These are phyloP conservation scores for Colletotrichum tofieldiae DNA, from an alignment of 2,329 filamentous ascomycete species.

Conservation along the genomic window DNA sequence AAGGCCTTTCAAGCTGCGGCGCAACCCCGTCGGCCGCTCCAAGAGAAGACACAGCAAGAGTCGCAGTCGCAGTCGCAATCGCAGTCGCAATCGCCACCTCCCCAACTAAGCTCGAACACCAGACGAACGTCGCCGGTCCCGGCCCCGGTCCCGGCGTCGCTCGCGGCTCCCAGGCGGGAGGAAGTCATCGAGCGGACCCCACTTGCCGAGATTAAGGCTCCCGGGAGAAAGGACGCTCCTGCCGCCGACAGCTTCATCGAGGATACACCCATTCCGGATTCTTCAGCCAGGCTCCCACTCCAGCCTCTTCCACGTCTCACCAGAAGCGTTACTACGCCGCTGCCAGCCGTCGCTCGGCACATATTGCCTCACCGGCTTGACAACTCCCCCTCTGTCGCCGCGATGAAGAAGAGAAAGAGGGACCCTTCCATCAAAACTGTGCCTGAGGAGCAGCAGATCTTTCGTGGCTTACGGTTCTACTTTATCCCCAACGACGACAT, in stretches of 20 bases:
- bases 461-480: conserved; percentile 75
- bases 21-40: conserved; percentile 31
- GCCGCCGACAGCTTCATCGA: conserved; percentile 47
- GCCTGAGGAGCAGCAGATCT: conserved; percentile 70
- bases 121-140: conserved; percentile 40
- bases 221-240: conserved; percentile 30
- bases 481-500: conserved; percentile 89
- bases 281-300: conserved; percentile 42
- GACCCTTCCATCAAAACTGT: conserved; percentile 59
- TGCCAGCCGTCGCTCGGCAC: conserved; percentile 45
- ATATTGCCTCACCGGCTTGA: conserved; percentile 17
- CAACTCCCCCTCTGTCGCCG: conserved; percentile 37
- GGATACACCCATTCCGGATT: conserved; percentile 51
- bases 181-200: conserved; percentile 48
- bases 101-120: conserved; percentile 9
- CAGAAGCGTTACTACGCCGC: conserved; percentile 51
- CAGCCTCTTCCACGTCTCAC: conserved; percentile 26
- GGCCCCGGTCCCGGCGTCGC: conserved; percentile 22
- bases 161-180: conserved; percentile 19
- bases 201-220: conserved; percentile 43
- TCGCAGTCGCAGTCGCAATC: background rate
- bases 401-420: conserved; percentile 64
- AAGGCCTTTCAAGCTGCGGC: conserved; percentile 23
- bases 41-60: conserved; percentile 28
- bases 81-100: background rate